phyloP scores from a whole-genome alignment of 2,329 filamentous ascomycete species.

The Penicillium italicum region DNA sequence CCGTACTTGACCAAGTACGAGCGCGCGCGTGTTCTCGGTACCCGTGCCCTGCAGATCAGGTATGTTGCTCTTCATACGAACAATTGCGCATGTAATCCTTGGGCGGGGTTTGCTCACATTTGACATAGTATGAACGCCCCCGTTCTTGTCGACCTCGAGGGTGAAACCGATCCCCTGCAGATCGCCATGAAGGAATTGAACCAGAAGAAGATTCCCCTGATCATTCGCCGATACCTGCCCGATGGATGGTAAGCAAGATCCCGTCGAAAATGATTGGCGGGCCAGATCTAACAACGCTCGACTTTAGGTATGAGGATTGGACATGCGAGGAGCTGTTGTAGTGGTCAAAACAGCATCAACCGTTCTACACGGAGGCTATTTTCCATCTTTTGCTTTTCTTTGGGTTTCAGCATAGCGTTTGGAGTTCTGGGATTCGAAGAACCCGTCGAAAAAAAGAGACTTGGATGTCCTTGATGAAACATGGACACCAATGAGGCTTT shows the following conservation, averaged over 20 bases:
- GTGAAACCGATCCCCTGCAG: slow-evolving; percentile 94
- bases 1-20: slow-evolving; percentile 99
- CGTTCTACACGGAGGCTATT: slow-evolving; percentile 17
- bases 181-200: slow-evolving; percentile 96
- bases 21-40: slow-evolving; percentile 86
- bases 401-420: slow-evolving; percentile 41
- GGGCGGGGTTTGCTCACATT: slow-evolving; percentile 22
- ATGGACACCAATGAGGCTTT: slow-evolving; percentile 14
- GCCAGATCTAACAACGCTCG: slow-evolving; percentile 8
- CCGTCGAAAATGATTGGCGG: background rate
- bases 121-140: slow-evolving; percentile 84
- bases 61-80: slow-evolving; percentile 57
- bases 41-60: slow-evolving; percentile 93
- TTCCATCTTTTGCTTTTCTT: slow-evolving; percentile 20
- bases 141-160: slow-evolving; percentile 91
- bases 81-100: slow-evolving; percentile 72
- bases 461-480: slow-evolving; percentile 13
- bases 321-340: slow-evolving; percentile 89
- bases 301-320: slow-evolving; percentile 92
- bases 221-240: slow-evolving; percentile 90
- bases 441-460: slow-evolving; percentile 20
- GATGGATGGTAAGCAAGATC: slow-evolving; percentile 79
- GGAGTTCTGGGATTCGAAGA: slow-evolving; percentile 37
- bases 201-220: slow-evolving; percentile 97
- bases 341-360: slow-evolving; percentile 11